phyloP scores from a whole-genome alignment of 2,329 filamentous ascomycete species.

The Diaporthe sp. region DNA sequence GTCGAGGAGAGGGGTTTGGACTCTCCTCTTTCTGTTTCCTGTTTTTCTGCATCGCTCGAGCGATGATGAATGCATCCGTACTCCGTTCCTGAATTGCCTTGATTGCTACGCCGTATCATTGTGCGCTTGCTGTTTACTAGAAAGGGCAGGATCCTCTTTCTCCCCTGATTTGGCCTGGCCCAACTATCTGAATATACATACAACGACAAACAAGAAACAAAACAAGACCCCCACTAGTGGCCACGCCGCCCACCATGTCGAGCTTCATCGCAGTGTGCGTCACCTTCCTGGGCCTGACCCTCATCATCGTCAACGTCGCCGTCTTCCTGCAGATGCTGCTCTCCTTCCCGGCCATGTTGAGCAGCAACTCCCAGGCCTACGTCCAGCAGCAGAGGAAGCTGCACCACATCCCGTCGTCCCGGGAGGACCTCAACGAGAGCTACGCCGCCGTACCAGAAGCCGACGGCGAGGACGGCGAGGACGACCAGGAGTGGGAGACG shows the following conservation, averaged over 20 bases:
- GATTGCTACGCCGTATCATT: background rate
- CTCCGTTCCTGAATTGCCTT: background rate
- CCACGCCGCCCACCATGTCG: conserved; percentile 34
- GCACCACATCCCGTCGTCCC: conserved; percentile 34
- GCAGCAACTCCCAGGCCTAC: conserved; percentile 39
- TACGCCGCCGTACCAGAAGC: background rate
- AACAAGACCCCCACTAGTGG: background rate
- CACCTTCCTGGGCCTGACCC: conserved; percentile 36
- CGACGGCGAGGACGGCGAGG: background rate
- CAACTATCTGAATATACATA: background rate
- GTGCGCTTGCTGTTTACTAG: conserved; percentile 30
- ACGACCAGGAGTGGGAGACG: conserved; percentile 34
- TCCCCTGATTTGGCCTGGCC: conserved; percentile 13
- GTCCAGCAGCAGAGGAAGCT: conserved; percentile 37
- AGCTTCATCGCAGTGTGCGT: conserved; percentile 39
- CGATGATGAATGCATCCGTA: conserved; percentile 26
- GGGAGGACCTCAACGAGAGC: background rate
- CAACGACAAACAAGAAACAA: background rate
- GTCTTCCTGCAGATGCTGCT: conserved; percentile 39
- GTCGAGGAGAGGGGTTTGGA: background rate
- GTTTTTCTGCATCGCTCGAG: background rate
- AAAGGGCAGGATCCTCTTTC: conserved; percentile 25
- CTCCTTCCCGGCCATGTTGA: conserved; percentile 38
- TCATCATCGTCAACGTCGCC: conserved; percentile 32
- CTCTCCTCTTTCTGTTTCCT: conserved; percentile 11